Evolutionary conservation across 225 moss, liverwort and hornwort species (phyloP).

Genomic region (Antitrichia curtipendula): DNA sequence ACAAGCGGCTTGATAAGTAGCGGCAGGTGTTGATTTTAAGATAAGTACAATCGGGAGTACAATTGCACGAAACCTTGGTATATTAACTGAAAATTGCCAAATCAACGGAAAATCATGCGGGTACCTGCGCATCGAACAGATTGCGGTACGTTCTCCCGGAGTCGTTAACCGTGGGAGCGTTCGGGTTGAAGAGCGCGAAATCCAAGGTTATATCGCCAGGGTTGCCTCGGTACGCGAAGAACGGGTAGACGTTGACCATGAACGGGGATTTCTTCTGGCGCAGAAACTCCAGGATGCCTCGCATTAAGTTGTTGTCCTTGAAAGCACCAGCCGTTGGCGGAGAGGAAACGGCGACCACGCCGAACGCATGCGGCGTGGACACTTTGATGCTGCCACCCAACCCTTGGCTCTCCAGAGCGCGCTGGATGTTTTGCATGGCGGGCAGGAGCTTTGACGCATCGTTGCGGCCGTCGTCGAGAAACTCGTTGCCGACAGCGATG

Average conservation of each 20-base stretch:
- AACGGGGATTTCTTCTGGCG: slow-evolving; percentile 25
- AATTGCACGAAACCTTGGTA: not conserved
- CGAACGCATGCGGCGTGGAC: not conserved
- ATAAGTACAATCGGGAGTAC: too few relatives aligned
- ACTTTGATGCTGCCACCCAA: not conserved
- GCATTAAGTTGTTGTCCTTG: not conserved
- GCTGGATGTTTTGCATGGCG: slow-evolving; percentile 21
- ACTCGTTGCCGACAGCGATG: slow-evolving; percentile 51
- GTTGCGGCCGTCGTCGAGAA: not conserved
- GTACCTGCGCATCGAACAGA: slow-evolving; percentile 13
- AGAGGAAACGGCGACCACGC: not conserved
- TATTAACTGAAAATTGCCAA: not conserved
- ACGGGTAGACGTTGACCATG: slow-evolving; percentile 67
- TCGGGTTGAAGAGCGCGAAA: slow-evolving; percentile 34
- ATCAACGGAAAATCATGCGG: not conserved
- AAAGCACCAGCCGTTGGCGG: slow-evolving; percentile 3
- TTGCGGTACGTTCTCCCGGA: slow-evolving; percentile 18
- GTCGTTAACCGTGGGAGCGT: not conserved
- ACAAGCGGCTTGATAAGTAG: not conserved
- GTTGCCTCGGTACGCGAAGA: slow-evolving; percentile 27
- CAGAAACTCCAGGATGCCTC: slow-evolving; percentile 36
- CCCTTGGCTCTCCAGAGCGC: not conserved
- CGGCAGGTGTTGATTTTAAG: not conserved
- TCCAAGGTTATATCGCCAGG: not conserved
- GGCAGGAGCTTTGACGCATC: not conserved